Conservation (phyloP, 2,329 filamentous ascomycete species). For the Fusarium algeriense region DNA sequence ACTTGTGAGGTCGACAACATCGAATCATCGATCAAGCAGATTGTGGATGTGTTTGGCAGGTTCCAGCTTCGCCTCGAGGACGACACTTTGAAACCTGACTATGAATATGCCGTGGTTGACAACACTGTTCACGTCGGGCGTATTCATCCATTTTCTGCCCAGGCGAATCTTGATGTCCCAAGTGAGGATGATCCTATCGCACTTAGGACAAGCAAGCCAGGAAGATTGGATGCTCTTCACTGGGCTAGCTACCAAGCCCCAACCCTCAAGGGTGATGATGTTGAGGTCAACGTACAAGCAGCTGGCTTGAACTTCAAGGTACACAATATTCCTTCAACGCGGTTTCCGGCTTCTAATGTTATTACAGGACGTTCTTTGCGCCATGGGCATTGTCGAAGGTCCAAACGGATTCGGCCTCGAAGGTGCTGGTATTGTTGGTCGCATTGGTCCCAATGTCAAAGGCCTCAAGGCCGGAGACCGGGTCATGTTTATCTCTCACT, state of each 20-base stretch:
- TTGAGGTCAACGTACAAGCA: not conserved
- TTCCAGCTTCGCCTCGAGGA: not conserved
- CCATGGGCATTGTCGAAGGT: constrained; percentile 10
- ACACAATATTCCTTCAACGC: not conserved
- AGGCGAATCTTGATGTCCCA: not conserved
- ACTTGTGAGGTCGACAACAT: constrained; percentile 2
- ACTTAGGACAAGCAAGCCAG: constrained; percentile 2
- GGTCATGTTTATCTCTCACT: constrained; percentile 2
- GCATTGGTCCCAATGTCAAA: not conserved
- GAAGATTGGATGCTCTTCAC: not conserved
- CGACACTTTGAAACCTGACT: not conserved
- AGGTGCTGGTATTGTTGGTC: not conserved
- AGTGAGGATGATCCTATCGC: not conserved
- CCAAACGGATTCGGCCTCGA: constrained; percentile 4
- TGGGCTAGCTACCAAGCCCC: not conserved
- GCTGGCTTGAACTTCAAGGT: constrained; percentile 6
- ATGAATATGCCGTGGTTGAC: not conserved
- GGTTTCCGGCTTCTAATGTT: not conserved
- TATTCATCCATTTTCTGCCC: not conserved
- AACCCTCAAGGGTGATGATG: not conserved
- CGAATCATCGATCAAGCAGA: not conserved
- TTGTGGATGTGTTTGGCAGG: not conserved
- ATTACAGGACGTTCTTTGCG: not conserved
- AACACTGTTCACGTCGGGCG: not conserved
- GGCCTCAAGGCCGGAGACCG: not conserved